Base-by-base conservation (phyloP, 345 rosid species). In the Brassica nigra region DNA sequence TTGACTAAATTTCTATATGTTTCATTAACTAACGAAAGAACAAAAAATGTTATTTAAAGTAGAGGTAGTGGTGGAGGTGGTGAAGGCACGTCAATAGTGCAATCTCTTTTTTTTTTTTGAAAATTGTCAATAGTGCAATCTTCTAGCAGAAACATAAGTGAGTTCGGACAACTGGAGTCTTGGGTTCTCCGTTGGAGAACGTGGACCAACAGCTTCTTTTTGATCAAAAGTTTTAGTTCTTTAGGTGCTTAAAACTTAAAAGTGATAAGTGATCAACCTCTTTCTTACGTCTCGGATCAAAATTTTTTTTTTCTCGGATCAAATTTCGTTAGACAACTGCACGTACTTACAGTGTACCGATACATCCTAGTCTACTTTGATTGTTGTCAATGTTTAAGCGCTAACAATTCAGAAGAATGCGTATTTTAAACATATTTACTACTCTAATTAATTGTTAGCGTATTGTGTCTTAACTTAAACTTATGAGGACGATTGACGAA, bases 41-140 rank as follows among this genome's bases (percentile, higher is more conserved):
- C 47, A 27, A 58, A 74, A 61, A 11, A 39, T 0, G 27, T 9
- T 59, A 71, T 70, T 65, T 8, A 66, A 73, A 61, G 37, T 73
- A 37, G 75, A 74, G 4, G 14, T 2, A 14, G 49, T 42, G 68
- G 77, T 73, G 88, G 82, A 79, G 77, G 80, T 75, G 62, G 87
- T 75, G 79, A 66, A 82, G 5, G 84, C 90, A 85, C 90, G 92
- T 86, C 89, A 77, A 75, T 70, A 76, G 68, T 72, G 61, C 55
- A 29, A 76, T 73, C 74, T 67, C n/a, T n/a, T n/a, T n/a, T n/a
- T n/a, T n/a, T n/a, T n/a, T n/a, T n/a, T n/a, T n/a, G n/a, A n/a
- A n/a, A n/a, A n/a, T n/a, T n/a, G 92, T 86, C 89, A 77, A 75
- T 70, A 76, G 68, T 72, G 61, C 55, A 29, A 76, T 73, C 74